Conservation (phyloP, 495 filamentous ascomycete genomes). For the Hypoxylon trugodes region DNA sequence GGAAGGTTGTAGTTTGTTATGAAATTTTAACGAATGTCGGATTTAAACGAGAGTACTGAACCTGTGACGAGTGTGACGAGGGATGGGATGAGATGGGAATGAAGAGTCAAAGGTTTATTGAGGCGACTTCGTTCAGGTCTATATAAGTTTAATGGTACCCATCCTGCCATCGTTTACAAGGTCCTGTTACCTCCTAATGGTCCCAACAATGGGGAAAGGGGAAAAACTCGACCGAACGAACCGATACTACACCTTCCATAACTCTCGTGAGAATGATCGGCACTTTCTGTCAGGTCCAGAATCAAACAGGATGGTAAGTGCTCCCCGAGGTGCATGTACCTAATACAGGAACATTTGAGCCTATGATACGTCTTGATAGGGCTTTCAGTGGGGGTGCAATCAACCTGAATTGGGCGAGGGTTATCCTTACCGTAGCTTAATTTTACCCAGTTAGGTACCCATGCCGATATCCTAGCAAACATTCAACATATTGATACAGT, state of each 20-base stretch:
- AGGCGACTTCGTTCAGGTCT: constrained; percentile 6
- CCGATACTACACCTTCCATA: neutral
- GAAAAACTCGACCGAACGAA: neutral
- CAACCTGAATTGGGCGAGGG: neutral
- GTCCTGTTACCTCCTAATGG: neutral
- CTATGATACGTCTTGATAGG: neutral
- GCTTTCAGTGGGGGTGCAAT: constrained; percentile 10
- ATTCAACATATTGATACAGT: no score
- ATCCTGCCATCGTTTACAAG: constrained; percentile 3
- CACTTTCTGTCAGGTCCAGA: constrained; percentile 12
- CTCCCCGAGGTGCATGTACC: neutral
- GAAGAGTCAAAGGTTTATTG: neutral
- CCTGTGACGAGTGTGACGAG: constrained; percentile 1
- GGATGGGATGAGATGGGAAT: no score
- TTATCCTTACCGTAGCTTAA: neutral
- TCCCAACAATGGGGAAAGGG: neutral
- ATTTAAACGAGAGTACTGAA: neutral
- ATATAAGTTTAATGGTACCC: constrained; percentile 14
- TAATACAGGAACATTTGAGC: neutral
- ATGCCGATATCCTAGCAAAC: no score
- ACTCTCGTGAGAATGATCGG: constrained; percentile 4
- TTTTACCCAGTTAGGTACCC: neutral
- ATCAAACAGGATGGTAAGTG: neutral
- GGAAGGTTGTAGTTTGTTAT: neutral
- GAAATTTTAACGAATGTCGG: neutral